These are phyloP conservation scores for Pythium biforme DNA, from an alignment of 352 stramenopile species.

Conservation along the genomic window DNA sequence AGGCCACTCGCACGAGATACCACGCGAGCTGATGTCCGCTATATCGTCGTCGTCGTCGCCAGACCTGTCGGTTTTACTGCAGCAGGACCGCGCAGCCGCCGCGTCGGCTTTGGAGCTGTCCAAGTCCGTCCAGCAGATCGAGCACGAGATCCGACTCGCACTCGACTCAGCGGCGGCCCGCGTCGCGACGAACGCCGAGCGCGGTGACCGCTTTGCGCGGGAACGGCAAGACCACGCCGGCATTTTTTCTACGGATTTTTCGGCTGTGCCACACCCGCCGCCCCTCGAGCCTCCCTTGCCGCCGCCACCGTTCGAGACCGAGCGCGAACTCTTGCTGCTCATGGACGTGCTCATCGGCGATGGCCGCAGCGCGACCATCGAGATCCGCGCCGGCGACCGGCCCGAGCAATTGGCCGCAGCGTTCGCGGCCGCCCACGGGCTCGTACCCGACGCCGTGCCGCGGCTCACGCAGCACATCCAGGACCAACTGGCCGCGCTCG, in stretches of 20 bases:
- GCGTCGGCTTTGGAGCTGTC: slow-evolving; percentile 17
- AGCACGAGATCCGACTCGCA: slow-evolving; percentile 55
- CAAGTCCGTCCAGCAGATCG: slow-evolving; percentile 47
- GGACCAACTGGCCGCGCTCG: slow-evolving; percentile 47
- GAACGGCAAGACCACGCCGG: slow-evolving; percentile 3
- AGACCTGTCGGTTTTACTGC: too few relatives aligned
- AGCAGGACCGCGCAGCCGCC: too few relatives aligned
- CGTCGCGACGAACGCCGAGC: slow-evolving; percentile 38
- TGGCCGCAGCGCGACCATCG: slow-evolving; percentile 65
- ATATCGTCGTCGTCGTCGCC: background rate
- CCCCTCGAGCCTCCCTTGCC: background rate
- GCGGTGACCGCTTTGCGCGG: slow-evolving; percentile 42
- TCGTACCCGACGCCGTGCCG: slow-evolving; percentile 49
- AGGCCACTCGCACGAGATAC: too few relatives aligned
- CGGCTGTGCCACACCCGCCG: too few relatives aligned
- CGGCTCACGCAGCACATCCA: slow-evolving; percentile 59
- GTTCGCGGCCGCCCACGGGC: slow-evolving; percentile 52
- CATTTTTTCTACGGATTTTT: background rate
- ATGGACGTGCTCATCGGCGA: slow-evolving; percentile 80
- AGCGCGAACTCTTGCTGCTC: slow-evolving; percentile 54
- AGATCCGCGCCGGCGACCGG: slow-evolving; percentile 55
- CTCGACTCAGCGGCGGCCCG: slow-evolving; percentile 47
- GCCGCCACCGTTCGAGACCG: background rate
- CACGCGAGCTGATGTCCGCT: background rate
- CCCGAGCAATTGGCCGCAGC: slow-evolving; percentile 40